A percentile compares a stretch with the other conserved stretches of the same genome.
Evolutionary conservation across 306 rosid genomes (phyloP).

Genomic region (Trifolium subterraneum): DNA sequence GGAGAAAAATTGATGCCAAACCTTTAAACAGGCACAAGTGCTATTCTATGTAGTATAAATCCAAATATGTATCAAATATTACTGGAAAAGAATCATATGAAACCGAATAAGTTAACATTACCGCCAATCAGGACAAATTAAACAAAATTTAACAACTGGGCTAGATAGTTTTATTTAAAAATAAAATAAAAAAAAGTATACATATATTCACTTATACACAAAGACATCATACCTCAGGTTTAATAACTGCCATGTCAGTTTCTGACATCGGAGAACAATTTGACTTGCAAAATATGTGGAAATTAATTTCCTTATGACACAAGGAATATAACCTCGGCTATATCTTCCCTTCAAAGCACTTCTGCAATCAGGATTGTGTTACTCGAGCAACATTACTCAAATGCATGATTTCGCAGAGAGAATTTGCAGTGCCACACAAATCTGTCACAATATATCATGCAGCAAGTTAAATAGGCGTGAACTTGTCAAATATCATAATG

Average conservation of each 20-base stretch:
- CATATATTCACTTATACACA: not conserved
- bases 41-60: slow-evolving; percentile 7
- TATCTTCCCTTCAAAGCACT: slow-evolving; percentile 37
- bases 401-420: slow-evolving; percentile 35
- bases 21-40: slow-evolving; percentile 19
- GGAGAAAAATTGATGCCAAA: not conserved
- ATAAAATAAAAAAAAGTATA: too few species aligned
- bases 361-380: slow-evolving; percentile 27
- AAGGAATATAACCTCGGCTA: slow-evolving; percentile 28
- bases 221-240: slow-evolving; percentile 79
- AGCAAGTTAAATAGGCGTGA: slow-evolving; percentile 19
- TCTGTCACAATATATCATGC: slow-evolving; percentile 31
- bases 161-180: not conserved
- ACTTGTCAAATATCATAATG: slow-evolving; percentile 26
- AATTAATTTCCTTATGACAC: slow-evolving; percentile 5
- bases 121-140: not conserved
- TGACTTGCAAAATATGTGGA: slow-evolving; percentile 13
- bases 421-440: slow-evolving; percentile 30
- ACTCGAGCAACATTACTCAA: slow-evolving; percentile 39
- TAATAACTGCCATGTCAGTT: slow-evolving; percentile 78
- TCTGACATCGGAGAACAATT: slow-evolving; percentile 75
- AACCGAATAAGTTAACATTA: slow-evolving; percentile 13
- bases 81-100: slow-evolving; percentile 3
- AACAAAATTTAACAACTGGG: slow-evolving; percentile 30
- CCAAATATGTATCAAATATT: slow-evolving; percentile 6